Conservation (phyloP, 495 filamentous ascomycete genomes). For the Hypoxylon fragiforme region DNA sequence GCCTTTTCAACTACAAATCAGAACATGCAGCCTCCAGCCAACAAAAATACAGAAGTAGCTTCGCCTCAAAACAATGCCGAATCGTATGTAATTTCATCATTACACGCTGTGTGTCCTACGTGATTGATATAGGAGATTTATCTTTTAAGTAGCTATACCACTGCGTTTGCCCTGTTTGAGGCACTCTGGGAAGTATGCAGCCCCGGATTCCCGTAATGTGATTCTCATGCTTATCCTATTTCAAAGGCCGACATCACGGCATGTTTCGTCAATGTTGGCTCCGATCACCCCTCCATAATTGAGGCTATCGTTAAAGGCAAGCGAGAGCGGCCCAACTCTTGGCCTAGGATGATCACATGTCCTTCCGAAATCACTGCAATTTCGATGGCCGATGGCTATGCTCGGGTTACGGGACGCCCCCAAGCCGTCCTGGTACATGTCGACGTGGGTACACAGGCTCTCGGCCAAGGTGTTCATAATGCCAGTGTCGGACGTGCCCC, state of each 20-base stretch:
- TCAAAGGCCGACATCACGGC: slow-evolving; percentile 65
- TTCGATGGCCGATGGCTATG: slow-evolving; percentile 82
- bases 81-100: slow-evolving; percentile 3
- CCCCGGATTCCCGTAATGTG: not conserved
- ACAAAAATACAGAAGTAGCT: not conserved
- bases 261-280: slow-evolving; percentile 78
- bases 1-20: not conserved
- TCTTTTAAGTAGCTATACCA: slow-evolving; percentile 57
- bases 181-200: slow-evolving; percentile 64
- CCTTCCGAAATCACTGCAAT: slow-evolving; percentile 70
- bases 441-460: slow-evolving; percentile 78
- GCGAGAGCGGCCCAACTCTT: slow-evolving; percentile 44
- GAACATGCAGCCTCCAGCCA: not conserved
- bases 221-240: slow-evolving; percentile 4
- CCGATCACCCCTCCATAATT: slow-evolving; percentile 75
- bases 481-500: slow-evolving; percentile 74
- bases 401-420: slow-evolving; percentile 68
- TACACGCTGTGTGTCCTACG: not conserved
- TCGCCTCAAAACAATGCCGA: not conserved
- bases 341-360: slow-evolving; percentile 75
- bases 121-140: too few species aligned
- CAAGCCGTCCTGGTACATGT: slow-evolving; percentile 81
- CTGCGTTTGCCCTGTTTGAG: slow-evolving; percentile 79
- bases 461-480: slow-evolving; percentile 79
- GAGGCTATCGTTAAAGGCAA: slow-evolving; percentile 78